These are phyloP conservation scores for Obba rivulosa DNA, from an alignment of 768 basidiomycete species.

Conservation along the genomic window DNA sequence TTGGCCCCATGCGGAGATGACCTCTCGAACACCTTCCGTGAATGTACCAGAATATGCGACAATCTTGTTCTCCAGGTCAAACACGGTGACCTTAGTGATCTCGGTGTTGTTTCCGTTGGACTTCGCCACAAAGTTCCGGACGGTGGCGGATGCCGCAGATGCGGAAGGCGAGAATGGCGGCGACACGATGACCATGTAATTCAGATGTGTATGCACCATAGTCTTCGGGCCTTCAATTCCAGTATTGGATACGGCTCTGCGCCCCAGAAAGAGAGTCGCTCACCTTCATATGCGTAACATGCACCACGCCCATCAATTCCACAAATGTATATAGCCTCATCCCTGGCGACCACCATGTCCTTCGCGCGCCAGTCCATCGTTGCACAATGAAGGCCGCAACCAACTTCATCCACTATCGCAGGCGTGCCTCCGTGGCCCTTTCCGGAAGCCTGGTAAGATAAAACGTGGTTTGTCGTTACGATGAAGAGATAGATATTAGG, in stretches of 20 bases:
- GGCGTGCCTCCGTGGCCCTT: slow-evolving; percentile 62
- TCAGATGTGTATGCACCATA: slow-evolving; percentile 69
- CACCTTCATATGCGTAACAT: slow-evolving; percentile 91
- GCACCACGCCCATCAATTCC: slow-evolving; percentile 76
- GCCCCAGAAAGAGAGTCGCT: slow-evolving; percentile 3
- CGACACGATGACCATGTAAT: slow-evolving; percentile 86
- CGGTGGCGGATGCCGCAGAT: slow-evolving; percentile 63
- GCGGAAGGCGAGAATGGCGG: slow-evolving; percentile 73
- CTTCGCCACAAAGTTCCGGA: slow-evolving; percentile 65
- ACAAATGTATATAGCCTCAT: slow-evolving; percentile 89
- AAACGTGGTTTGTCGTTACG: slow-evolving; percentile 79
- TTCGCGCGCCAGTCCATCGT: slow-evolving; percentile 68
- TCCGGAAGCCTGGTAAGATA: slow-evolving; percentile 71
- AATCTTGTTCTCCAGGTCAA: slow-evolving; percentile 90
- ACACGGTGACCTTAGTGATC: slow-evolving; percentile 75
- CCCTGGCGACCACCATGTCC: slow-evolving; percentile 80
- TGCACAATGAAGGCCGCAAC: slow-evolving; percentile 79
- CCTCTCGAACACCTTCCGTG: slow-evolving; percentile 74
- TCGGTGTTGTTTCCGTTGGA: slow-evolving; percentile 46
- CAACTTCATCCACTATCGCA: slow-evolving; percentile 78
- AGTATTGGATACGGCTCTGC: not conserved
- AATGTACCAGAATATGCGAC: slow-evolving; percentile 81
- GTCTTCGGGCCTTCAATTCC: slow-evolving; percentile 60
- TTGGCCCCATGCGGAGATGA: slow-evolving; percentile 77
- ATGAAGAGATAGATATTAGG: slow-evolving; percentile 64